Base-by-base conservation (phyloP, 805 yeast genomes). In the Metschnikowia vanudenii region DNA sequence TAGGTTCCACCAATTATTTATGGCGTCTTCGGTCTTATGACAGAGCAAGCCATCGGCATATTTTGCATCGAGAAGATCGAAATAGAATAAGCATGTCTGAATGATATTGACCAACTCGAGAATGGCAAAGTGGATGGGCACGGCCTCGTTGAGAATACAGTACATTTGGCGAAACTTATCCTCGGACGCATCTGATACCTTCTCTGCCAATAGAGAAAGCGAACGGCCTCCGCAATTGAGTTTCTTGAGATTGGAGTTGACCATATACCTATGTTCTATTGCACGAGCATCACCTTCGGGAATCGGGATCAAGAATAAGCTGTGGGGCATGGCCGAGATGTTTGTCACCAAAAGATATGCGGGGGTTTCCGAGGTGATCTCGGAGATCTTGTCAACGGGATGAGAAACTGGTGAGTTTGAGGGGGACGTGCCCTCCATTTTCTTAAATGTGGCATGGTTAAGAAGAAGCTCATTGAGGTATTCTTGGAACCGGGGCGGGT, bases 1-100 rank as follows among this genome's bases (percentile, higher is more conserved):
- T 30, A 79, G 61, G 31, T 72, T 73, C 97, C 98, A 92, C 97
- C 98, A 92, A 37, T 74, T 71, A 2, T 63, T 57, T 19, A 89
- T 76, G 0, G 95, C 95, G 18, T 67, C 73, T 50, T 84, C 84
- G 0, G 99, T 92, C 46, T 77, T 74, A 47, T 81, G 79, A 62
- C 98, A 92, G 2, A 90, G 67, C 13, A 92, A 68, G 0, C 99
- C 98, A 65, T 94, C 97, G 46, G 88, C 87, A 53, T 76, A 81
- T 28, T 68, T 67, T 0, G 88, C 82, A 41, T 82, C 84, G 12
- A 89, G 71, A 35, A 89, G 64, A 46, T 82, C 86, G 64, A 86
- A 91, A 63, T 90, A 91, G 56, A 80, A 85, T 19, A 92, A 73
- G 34, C 86, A 78, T 1, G 82, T 81, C 65, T 92, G 99, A 1